These are phyloP conservation scores for Leishmania aethiopica DNA, from an alignment of 208 protist species.

Conservation along the genomic window DNA sequence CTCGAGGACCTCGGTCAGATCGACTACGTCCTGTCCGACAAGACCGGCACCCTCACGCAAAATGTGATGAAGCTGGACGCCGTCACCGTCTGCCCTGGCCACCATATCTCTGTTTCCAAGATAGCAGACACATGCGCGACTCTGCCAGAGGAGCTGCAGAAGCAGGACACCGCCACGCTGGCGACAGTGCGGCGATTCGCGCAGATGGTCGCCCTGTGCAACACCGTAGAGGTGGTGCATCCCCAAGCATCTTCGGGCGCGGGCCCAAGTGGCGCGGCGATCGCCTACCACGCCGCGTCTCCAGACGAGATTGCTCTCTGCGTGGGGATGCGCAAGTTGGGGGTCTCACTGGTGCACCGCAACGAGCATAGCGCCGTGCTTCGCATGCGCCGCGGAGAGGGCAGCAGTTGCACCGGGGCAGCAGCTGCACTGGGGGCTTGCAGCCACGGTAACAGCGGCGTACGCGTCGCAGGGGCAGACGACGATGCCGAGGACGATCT, in stretches of 20 bases:
- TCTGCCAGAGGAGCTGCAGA: conserved; percentile 3
- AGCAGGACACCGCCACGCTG: conserved; percentile 4
- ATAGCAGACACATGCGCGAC: conserved; percentile 1
- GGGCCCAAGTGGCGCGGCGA: not conserved
- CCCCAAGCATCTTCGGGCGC: not conserved
- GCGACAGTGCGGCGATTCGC: conserved; percentile 55
- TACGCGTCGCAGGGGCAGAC: not conserved
- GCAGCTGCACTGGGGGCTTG: not conserved
- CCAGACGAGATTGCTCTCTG: conserved; percentile 96
- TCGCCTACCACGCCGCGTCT: conserved; percentile 87
- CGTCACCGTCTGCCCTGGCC: conserved; percentile 43
- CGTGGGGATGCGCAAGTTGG: conserved; percentile 57
- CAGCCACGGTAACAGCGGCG: not conserved
- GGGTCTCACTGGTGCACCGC: conserved; percentile 53
- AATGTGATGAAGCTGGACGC: conserved; percentile 93
- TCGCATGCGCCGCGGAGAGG: not conserved
- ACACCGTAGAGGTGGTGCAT: conserved; percentile 77
- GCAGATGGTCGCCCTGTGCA: conserved; percentile 83
- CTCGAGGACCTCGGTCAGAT: conserved; percentile 95
- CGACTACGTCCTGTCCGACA: conserved; percentile 95
- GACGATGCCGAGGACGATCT: conserved; percentile 13
- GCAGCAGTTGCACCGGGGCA: not conserved
- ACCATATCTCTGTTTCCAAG: conserved; percentile 24
- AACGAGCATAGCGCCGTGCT: conserved; percentile 32
- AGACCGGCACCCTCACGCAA: conserved; percentile 96